Evolutionary conservation across 768 basidiomycete species (phyloP).

Genomic region (Boletus insuetus): DNA sequence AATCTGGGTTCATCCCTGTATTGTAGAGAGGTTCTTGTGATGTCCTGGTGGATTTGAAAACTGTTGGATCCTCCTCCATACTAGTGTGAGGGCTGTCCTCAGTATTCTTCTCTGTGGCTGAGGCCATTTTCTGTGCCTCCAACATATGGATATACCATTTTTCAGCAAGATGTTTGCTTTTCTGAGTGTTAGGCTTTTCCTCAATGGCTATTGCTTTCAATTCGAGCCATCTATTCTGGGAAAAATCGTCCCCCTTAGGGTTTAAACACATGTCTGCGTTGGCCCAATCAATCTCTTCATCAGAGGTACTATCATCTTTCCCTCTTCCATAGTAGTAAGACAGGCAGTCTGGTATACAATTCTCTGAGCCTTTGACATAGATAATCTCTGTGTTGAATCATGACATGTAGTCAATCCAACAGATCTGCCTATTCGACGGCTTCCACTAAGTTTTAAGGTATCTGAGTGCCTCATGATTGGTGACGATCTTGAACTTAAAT

Average conservation of each 20-base stretch:
- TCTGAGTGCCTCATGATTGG: background rate
- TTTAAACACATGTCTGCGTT: too few relatives aligned
- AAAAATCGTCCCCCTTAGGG: too few relatives aligned
- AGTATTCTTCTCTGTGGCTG: background rate
- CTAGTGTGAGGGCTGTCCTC: too few relatives aligned
- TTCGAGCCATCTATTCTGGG: too few relatives aligned
- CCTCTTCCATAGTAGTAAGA: too few relatives aligned
- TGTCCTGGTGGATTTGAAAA: background rate
- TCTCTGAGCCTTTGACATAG: background rate
- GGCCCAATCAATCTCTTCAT: too few relatives aligned
- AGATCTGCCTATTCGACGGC: background rate
- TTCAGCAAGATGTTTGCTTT: background rate
- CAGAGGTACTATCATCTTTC: too few relatives aligned
- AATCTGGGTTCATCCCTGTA: too few relatives aligned
- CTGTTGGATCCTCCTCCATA: background rate
- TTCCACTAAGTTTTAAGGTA: background rate
- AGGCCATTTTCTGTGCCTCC: background rate
- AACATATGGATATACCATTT: background rate
- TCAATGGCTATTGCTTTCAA: too few relatives aligned
- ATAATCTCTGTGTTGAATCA: background rate
- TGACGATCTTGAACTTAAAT: background rate
- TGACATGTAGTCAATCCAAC: background rate
- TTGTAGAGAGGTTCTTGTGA: background rate
- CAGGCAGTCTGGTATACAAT: fast-evolving
- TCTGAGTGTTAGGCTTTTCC: too few relatives aligned